Evolutionary conservation across 2,329 filamentous ascomycete genomes (phyloP).

Genomic region (Alternaria infectoria): DNA sequence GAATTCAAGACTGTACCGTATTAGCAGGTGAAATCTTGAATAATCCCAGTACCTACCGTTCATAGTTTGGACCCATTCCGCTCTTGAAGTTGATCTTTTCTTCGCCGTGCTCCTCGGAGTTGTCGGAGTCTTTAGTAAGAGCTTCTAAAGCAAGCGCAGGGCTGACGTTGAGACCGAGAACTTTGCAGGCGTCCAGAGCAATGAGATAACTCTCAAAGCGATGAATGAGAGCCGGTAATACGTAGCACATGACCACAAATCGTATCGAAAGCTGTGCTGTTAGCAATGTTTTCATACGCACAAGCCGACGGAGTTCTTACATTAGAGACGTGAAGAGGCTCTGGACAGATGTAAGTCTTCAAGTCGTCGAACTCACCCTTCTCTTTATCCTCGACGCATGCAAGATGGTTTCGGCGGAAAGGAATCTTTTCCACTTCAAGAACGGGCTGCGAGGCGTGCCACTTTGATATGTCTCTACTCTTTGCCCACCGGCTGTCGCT

Average conservation of each 20-base stretch:
- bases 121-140: conserved; percentile 90
- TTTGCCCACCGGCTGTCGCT: conserved; percentile 77
- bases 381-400: conserved; percentile 61
- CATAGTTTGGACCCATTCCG: conserved; percentile 94
- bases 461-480: conserved; percentile 55
- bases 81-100: conserved; percentile 75
- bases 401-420: conserved; percentile 82
- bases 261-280: conserved; percentile 67
- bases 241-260: conserved; percentile 74
- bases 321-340: conserved; percentile 77
- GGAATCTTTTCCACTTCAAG: conserved; percentile 75
- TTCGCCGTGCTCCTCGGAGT: conserved; percentile 73
- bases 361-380: conserved; percentile 58
- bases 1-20: conserved; percentile 70
- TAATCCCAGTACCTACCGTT: conserved; percentile 58
- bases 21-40: neutral
- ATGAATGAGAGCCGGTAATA: conserved; percentile 83
- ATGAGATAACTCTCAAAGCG: conserved; percentile 83
- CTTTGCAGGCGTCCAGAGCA: conserved; percentile 73
- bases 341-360: conserved; percentile 73
- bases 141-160: conserved; percentile 82
- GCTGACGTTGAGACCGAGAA: conserved; percentile 68
- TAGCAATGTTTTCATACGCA: conserved; percentile 7
- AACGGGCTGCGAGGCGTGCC: conserved; percentile 78
- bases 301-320: conserved; percentile 57